phyloP scores from a whole-genome alignment of 768 basidiomycete genomes.

The Boletus coccyginus region DNA sequence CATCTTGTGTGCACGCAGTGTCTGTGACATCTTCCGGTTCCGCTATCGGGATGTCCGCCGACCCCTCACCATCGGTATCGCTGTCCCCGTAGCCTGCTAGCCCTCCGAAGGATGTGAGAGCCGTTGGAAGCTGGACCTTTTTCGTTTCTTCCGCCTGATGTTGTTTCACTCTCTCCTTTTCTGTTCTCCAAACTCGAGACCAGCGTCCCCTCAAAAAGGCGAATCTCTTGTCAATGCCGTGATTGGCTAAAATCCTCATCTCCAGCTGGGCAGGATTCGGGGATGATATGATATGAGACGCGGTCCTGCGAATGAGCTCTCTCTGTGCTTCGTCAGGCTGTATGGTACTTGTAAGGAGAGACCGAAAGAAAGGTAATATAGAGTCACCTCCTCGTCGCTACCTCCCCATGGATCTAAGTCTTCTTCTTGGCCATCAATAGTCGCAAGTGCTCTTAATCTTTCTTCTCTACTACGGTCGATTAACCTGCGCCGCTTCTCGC shows the following conservation, averaged over 20 bases:
- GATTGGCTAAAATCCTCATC: slow-evolving; percentile 85
- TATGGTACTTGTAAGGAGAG: slow-evolving; percentile 9
- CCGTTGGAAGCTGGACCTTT: slow-evolving; percentile 10
- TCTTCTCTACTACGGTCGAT: slow-evolving; percentile 61
- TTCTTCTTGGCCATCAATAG: slow-evolving; percentile 39
- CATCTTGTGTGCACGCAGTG: background rate
- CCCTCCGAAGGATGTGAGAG: slow-evolving; percentile 40
- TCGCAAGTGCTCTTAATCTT: slow-evolving; percentile 56
- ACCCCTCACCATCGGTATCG: slow-evolving; percentile 40
- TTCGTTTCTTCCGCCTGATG: slow-evolving; percentile 22
- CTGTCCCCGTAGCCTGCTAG: slow-evolving; percentile 61
- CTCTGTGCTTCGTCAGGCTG: slow-evolving; percentile 60
- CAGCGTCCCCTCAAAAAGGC: slow-evolving; percentile 80
- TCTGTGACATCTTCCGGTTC: background rate
- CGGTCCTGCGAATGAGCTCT: slow-evolving; percentile 74
- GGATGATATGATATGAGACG: slow-evolving; percentile 61
- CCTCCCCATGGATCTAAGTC: slow-evolving; percentile 59
- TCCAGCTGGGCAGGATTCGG: slow-evolving; percentile 81
- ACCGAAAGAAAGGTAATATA: background rate
- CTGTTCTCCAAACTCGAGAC: slow-evolving; percentile 57
- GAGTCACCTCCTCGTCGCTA: slow-evolving; percentile 66
- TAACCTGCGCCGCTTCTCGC: slow-evolving; percentile 63
- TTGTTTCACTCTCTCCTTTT: slow-evolving; percentile 47
- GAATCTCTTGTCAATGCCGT: slow-evolving; percentile 75
- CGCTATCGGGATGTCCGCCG: slow-evolving; percentile 22